Conservation (phyloP, 352 stramenopile genomes). For the Pythium insidiosum region DNA sequence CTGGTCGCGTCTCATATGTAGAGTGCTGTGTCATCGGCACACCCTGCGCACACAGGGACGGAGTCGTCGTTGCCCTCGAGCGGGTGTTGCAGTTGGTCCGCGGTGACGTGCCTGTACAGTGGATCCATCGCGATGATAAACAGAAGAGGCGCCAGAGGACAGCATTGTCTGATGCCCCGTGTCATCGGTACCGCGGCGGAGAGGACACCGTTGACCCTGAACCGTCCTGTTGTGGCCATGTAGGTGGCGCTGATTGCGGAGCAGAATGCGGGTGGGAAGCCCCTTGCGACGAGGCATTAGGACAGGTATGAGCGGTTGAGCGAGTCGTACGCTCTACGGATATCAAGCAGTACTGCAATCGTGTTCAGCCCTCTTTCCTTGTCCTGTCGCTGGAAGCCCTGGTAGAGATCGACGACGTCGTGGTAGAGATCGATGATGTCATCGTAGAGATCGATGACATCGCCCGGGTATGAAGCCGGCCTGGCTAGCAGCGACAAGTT, state of each 20-base stretch:
- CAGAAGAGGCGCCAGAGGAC: slow-evolving; percentile 1
- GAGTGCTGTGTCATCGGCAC: background rate
- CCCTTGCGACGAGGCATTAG: background rate
- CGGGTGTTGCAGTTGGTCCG: background rate
- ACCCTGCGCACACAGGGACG: background rate
- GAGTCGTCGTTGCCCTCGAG: background rate
- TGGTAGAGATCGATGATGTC: too few relatives aligned
- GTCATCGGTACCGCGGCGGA: background rate
- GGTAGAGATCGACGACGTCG: background rate
- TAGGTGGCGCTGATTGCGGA: background rate
- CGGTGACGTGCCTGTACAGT: background rate
- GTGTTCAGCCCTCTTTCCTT: too few relatives aligned
- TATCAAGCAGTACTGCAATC: slow-evolving; percentile 3
- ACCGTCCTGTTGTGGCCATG: background rate
- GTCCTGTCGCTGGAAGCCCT: background rate
- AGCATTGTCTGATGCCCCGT: slow-evolving; percentile 1
- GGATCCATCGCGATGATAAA: slow-evolving; percentile 4
- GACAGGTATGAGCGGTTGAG: background rate
- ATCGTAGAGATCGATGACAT: too few relatives aligned
- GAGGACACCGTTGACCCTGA: background rate
- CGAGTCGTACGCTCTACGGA: slow-evolving; percentile 4
- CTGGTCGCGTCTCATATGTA: background rate
- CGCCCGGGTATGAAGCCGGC: slow-evolving; percentile 1
- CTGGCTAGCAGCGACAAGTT: background rate
- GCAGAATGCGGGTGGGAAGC: background rate